A percentile compares a stretch with the other conserved stretches of the same genome.
phyloP scores from a whole-genome alignment of 441 rosid species.

The Populus hybrid region DNA sequence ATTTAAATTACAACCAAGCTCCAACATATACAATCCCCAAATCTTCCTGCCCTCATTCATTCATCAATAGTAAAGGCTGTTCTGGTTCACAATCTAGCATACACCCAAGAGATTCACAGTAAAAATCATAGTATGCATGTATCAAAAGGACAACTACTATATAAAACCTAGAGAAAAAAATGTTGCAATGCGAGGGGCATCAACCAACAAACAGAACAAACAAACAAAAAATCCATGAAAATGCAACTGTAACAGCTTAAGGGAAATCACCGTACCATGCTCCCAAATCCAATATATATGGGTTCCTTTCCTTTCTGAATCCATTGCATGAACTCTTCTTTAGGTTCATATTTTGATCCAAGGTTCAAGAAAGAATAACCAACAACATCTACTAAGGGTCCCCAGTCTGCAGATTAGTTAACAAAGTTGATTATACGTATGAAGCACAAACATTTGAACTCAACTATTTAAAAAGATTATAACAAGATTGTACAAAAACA shows the following conservation, averaged over 20 bases:
- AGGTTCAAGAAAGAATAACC: slow-evolving; percentile 95
- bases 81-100: not conserved
- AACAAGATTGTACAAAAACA: not conserved
- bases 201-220: not conserved
- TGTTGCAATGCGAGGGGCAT: not conserved
- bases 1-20: not conserved
- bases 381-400: slow-evolving; percentile 87
- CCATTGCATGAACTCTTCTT: slow-evolving; percentile 66
- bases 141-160: slow-evolving; percentile 6
- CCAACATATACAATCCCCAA: not conserved
- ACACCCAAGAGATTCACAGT: not conserved
- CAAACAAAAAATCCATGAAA: not conserved
- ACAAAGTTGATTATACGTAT: slow-evolving; percentile 9
- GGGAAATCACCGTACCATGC: slow-evolving; percentile 68
- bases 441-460: slow-evolving; percentile 11
- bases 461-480: not conserved
- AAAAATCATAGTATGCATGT: not conserved
- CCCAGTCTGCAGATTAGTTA: slow-evolving; percentile 78
- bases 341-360: slow-evolving; percentile 76
- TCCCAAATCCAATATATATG: slow-evolving; percentile 93
- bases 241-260: not conserved
- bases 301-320: slow-evolving; percentile 75
- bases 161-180: no score
- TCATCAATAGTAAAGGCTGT: not conserved
- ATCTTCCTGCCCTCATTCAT: not conserved